phyloP scores from a whole-genome alignment of 495 filamentous ascomycete genomes.

The Xylaria telfairii region DNA sequence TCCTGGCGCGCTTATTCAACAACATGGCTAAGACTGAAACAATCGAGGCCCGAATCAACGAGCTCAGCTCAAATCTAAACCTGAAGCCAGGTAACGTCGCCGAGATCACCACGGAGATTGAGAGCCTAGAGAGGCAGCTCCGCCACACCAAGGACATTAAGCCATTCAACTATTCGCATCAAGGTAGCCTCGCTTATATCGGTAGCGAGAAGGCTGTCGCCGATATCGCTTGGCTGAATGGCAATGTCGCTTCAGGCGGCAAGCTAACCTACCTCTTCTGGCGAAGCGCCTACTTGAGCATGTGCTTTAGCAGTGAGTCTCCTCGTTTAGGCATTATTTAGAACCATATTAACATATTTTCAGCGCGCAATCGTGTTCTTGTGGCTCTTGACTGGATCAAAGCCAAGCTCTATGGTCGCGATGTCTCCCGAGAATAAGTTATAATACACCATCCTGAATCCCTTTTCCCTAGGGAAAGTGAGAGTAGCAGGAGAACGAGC shows the following conservation, averaged over 20 bases:
- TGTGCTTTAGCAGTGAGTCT: constrained; percentile 97
- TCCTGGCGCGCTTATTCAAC: constrained; percentile 95
- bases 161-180: constrained; percentile 97
- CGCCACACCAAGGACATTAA: constrained; percentile 89
- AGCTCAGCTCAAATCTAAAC: constrained; percentile 59
- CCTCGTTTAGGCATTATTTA: not conserved
- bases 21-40: constrained; percentile 91
- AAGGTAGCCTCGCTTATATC: constrained; percentile 96
- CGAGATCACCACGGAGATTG: constrained; percentile 76
- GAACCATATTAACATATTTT: constrained; percentile 29
- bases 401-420: constrained; percentile 91
- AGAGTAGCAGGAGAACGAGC: constrained; percentile 3
- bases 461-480: not conserved
- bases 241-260: constrained; percentile 88
- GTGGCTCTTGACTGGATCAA: constrained; percentile 96
- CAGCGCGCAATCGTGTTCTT: constrained; percentile 88
- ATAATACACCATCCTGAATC: not conserved
- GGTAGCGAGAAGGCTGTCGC: constrained; percentile 97
- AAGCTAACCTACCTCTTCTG: constrained; percentile 91
- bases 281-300: constrained; percentile 96
- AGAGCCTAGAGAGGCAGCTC: constrained; percentile 81
- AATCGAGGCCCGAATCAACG: constrained; percentile 75
- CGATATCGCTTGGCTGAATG: constrained; percentile 96
- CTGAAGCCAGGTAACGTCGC: constrained; percentile 62
- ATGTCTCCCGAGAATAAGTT: constrained; percentile 88